Evolutionary conservation across 2,329 filamentous ascomycete species (phyloP), one percentile per base, ranked within the genome.

Genomic region (Neospermospora avenae): DNA sequence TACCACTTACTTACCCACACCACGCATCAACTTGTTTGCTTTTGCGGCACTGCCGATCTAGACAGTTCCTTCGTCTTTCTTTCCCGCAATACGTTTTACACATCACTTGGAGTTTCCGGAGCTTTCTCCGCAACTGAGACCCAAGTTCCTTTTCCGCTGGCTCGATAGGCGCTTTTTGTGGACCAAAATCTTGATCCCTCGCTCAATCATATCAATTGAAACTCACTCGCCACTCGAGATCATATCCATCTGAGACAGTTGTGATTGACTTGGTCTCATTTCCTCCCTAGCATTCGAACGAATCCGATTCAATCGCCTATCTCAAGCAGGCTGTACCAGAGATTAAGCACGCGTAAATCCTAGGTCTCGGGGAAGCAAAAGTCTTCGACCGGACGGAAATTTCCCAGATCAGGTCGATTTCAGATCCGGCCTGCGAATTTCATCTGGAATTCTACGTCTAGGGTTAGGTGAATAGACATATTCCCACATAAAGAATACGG

Each of bases 291-390:
- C 16, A 18, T 2, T 42, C 39, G 8, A 42, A 18, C 39, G 11
- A 13, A 39, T 39, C 13, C 35, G 11, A n/a, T 31, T 24, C 45
- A 31, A 49, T 34, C 16, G 48, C 31, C 0, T n/a, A 20, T 11
- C 16, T n/a, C 16, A n/a, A 4, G 25, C 48, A 20, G 31, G 11
- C 48, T 35, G 34, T 18, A 51, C 20, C 48, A 28, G 35, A n/a
- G 24, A 51, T 35, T 35, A 51, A 35, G 24, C 28, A 28, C 28
- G 35, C 18, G 7, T 11, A 18, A 22, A 37, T 11, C 28, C 48
- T 51, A 51, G 48, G 31, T 37, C 48, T 35, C 48, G 48, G 48
- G 48, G 28, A 35, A 51, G 28, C 48, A 37, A 37, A 31, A 51
- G 3, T 18, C 14, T 13, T 8, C 10, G 20, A 37, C 48, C 48